These are phyloP conservation scores for Tubosaeta brunneosetosa DNA, from an alignment of 768 basidiomycete species.

Conservation along the genomic window DNA sequence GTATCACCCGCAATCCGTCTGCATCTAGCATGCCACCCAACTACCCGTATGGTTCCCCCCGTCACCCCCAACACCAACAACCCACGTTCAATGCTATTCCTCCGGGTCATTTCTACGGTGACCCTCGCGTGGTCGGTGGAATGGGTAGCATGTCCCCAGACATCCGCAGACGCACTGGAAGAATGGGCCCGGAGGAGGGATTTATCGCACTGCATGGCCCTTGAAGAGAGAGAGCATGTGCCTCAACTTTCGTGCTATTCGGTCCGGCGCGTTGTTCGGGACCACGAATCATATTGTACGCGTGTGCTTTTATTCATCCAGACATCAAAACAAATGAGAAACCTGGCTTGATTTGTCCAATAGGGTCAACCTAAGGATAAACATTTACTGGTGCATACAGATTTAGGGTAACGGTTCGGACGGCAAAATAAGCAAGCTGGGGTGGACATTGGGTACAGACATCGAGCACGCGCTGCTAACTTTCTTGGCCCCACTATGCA, in stretches of 20 bases:
- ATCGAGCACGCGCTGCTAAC: too few relatives aligned
- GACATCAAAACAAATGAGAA: too few relatives aligned
- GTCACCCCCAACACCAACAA: constrained; percentile 29
- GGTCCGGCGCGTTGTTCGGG: not conserved
- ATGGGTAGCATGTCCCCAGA: constrained; percentile 36
- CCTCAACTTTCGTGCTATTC: too few relatives aligned
- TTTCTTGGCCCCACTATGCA: too few relatives aligned
- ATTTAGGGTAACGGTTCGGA: too few relatives aligned
- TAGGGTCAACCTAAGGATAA: too few relatives aligned
- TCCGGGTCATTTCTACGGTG: constrained; percentile 40
- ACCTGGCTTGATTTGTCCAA: too few relatives aligned
- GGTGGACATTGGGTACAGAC: too few relatives aligned
- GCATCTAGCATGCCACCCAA: constrained; percentile 25
- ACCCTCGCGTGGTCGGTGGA: constrained; percentile 26
- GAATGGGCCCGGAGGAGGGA: constrained; percentile 31
- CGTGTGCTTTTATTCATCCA: too few relatives aligned
- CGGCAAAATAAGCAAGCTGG: too few relatives aligned
- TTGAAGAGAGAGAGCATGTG: constrained; percentile 13
- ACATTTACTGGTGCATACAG: too few relatives aligned
- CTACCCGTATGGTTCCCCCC: constrained; percentile 28
- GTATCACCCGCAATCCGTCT: constrained; percentile 30
- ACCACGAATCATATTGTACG: too few relatives aligned
- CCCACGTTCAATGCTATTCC: constrained; percentile 32
- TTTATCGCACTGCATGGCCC: constrained; percentile 31
- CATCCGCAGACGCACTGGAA: constrained; percentile 27